Percentiles rank a stretch among this genome's conserved stretches.
These are phyloP conservation scores for Colletotrichum musae DNA, from an alignment of 2,329 filamentous ascomycete species.

Conservation along the genomic window DNA sequence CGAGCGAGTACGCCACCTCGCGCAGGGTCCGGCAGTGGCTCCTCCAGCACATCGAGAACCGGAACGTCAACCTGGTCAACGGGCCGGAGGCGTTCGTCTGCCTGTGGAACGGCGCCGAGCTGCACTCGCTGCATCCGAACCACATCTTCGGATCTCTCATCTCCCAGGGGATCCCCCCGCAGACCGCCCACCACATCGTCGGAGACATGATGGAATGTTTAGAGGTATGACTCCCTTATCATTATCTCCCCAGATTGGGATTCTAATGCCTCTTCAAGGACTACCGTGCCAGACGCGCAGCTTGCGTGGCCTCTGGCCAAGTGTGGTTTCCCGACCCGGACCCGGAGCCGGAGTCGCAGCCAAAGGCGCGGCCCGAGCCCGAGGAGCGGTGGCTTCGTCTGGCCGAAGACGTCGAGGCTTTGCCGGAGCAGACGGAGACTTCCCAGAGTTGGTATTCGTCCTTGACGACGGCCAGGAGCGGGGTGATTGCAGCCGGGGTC, in stretches of 20 bases:
- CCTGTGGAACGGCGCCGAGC: constrained; percentile 16
- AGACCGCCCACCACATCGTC: constrained; percentile 7
- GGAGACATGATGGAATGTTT: constrained; percentile 18
- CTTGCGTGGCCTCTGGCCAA: constrained; percentile 1
- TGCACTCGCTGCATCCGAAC: constrained; percentile 17
- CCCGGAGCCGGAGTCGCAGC: too few relatives aligned
- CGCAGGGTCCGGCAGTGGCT: constrained; percentile 11
- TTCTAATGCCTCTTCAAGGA: background rate
- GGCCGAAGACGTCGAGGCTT: too few relatives aligned
- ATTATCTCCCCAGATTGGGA: background rate
- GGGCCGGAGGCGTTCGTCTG: constrained; percentile 8
- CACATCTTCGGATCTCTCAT: constrained; percentile 20
- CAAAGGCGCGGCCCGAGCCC: too few relatives aligned
- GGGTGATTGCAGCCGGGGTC: too few relatives aligned
- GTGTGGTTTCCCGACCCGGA: background rate
- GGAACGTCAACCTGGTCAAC: constrained; percentile 6
- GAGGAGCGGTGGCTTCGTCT: too few relatives aligned
- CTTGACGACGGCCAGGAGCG: too few relatives aligned
- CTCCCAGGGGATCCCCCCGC: constrained; percentile 12
- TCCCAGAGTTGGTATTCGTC: too few relatives aligned
- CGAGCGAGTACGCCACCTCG: constrained; percentile 11
- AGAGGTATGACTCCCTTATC: background rate
- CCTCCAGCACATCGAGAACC: constrained; percentile 15
- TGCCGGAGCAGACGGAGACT: too few relatives aligned
- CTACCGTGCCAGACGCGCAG: background rate